Conservation (phyloP, 257 asterid genomes). For the Mitragyna speciosa region DNA sequence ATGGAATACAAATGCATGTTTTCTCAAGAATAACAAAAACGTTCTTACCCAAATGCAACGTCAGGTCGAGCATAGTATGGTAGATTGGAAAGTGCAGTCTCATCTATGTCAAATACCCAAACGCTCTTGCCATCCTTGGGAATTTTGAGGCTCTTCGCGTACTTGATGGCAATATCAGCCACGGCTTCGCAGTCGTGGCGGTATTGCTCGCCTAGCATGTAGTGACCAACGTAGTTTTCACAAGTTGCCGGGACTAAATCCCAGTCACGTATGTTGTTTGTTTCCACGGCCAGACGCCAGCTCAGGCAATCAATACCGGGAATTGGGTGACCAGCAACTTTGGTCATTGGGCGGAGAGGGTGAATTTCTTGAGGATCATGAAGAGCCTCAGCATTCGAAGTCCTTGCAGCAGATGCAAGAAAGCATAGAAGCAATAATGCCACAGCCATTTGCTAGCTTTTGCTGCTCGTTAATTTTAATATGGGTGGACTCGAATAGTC, state of each 20-base stretch:
- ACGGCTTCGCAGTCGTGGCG: background rate
- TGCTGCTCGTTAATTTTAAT: background rate
- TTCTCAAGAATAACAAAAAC: no score
- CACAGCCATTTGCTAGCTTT: background rate
- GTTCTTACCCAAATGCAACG: constrained; percentile 47
- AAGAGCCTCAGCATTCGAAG: background rate
- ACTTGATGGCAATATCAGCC: background rate
- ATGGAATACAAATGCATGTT: no score
- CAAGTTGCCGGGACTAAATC: background rate
- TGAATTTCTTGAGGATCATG: background rate
- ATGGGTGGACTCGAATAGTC: no score
- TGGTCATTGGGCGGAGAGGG: background rate
- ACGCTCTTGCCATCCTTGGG: constrained; percentile 29
- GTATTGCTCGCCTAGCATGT: background rate
- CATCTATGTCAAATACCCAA: constrained; percentile 60
- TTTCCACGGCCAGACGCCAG: background rate
- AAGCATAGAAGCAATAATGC: background rate
- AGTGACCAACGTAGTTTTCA: background rate
- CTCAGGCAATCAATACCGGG: background rate
- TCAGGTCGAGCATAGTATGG: constrained; percentile 49
- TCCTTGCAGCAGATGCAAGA: background rate
- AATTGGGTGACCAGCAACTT: background rate
- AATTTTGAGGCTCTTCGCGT: background rate
- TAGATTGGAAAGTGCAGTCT: constrained; percentile 49
- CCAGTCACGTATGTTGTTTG: background rate